A percentile compares a stretch with the other conserved stretches of the same genome.
Evolutionary conservation across 148 eudicot species (phyloP).

Genomic region (Fagopyrum homotropicum): DNA sequence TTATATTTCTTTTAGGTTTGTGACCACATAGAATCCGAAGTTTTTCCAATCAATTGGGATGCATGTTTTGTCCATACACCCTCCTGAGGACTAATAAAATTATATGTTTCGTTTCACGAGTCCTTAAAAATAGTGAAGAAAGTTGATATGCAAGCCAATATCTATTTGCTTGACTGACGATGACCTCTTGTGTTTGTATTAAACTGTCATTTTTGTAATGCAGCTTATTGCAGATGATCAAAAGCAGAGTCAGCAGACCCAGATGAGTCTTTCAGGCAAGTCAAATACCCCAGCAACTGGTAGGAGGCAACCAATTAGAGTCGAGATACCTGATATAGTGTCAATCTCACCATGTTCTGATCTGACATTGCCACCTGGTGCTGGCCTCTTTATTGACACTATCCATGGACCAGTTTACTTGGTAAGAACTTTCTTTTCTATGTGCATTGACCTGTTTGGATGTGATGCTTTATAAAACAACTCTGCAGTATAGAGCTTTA

Average conservation of each 20-base stretch:
- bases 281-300: conserved; percentile 28
- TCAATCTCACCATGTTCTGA: conserved; percentile 86
- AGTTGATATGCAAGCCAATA: neutral
- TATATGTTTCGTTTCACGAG: neutral
- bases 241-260: conserved; percentile 19
- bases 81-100: neutral
- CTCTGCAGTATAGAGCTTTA: too few relatives aligned
- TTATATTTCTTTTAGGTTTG: neutral
- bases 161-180: neutral
- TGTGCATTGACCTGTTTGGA: neutral
- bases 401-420: conserved; percentile 63
- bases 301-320: conserved; percentile 43
- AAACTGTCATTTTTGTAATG: conserved; percentile 9
- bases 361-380: conserved; percentile 91
- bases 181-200: neutral
- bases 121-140: neutral
- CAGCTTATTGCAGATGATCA: conserved; percentile 61
- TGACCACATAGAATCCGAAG: neutral
- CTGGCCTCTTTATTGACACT: conserved; percentile 81
- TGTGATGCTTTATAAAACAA: too few relatives aligned
- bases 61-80: neutral
- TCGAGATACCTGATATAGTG: conserved; percentile 61
- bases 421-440: conserved; percentile 32
- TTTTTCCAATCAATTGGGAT: neutral
- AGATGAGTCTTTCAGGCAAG: conserved; percentile 56